These are phyloP conservation scores for Lipomyces kockii DNA, from an alignment of 805 yeast species.

Conservation along the genomic window DNA sequence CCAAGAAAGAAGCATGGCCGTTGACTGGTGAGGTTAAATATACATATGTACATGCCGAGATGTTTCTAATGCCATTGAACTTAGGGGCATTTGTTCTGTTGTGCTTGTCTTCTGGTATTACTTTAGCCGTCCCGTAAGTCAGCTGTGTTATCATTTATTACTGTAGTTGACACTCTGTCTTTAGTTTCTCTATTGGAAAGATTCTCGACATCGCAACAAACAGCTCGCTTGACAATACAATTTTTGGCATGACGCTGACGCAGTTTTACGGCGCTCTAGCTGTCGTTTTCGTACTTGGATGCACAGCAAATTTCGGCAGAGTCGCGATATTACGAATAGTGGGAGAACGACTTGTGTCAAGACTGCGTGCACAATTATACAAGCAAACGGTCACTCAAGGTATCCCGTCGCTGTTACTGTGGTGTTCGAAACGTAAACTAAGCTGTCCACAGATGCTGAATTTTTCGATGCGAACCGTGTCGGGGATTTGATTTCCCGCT, in stretches of 20 bases:
- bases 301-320: slow-evolving; percentile 79
- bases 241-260: slow-evolving; percentile 64
- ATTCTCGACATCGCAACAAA: slow-evolving; percentile 72
- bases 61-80: neutral
- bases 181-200: slow-evolving; percentile 66
- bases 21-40: slow-evolving; percentile 42
- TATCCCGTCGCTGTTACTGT: neutral
- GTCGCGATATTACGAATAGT: slow-evolving; percentile 73
- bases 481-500: slow-evolving; percentile 88
- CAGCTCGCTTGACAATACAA: slow-evolving; percentile 42
- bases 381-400: slow-evolving; percentile 73
- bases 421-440: neutral
- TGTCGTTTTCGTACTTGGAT: slow-evolving; percentile 70
- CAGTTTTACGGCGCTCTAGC: slow-evolving; percentile 68
- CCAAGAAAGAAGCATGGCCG: slow-evolving; percentile 60
- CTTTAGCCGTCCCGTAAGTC: slow-evolving; percentile 78
- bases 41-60: neutral
- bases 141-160: neutral
- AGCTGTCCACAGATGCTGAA: slow-evolving; percentile 62
- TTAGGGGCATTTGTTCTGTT: slow-evolving; percentile 65
- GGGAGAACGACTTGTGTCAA: slow-evolving; percentile 87
- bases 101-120: slow-evolving; percentile 71
- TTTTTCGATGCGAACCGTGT: slow-evolving; percentile 88
- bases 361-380: slow-evolving; percentile 76
- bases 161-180: neutral